These are phyloP conservation scores for Cyberlindnera japonica DNA, from an alignment of 805 yeast genomes.

Conservation along the genomic window DNA sequence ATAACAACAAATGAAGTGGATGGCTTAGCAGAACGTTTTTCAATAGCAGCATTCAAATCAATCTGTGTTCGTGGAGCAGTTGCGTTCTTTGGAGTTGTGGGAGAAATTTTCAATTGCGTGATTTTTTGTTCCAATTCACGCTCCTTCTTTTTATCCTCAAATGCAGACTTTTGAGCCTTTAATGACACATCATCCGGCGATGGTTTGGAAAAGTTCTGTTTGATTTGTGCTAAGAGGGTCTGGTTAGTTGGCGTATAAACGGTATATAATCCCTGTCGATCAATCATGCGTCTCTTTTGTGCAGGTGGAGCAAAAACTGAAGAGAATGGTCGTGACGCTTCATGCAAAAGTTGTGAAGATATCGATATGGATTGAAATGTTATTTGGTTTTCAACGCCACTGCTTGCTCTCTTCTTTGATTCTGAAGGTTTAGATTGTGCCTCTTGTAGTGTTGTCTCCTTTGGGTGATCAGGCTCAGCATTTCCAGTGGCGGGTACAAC, in stretches of 20 bases:
- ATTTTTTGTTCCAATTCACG: slow-evolving; percentile 24
- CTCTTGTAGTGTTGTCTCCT: slow-evolving; percentile 3
- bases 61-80: slow-evolving; percentile 27
- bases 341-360: slow-evolving; percentile 3
- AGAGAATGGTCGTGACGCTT: slow-evolving; percentile 5
- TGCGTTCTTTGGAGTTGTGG: slow-evolving; percentile 20
- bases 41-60: slow-evolving; percentile 21
- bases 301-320: slow-evolving; percentile 2
- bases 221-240: slow-evolving; percentile 35
- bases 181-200: slow-evolving; percentile 80
- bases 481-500: too few species aligned
- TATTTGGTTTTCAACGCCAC: slow-evolving; percentile 3
- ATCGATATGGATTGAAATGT: slow-evolving; percentile 1
- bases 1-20: slow-evolving; percentile 98
- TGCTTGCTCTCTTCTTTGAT: background rate
- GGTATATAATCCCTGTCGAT: slow-evolving; percentile 26
- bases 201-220: slow-evolving; percentile 56
- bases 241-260: slow-evolving; percentile 37
- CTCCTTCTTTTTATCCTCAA: slow-evolving; percentile 32
- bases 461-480: too few species aligned
- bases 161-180: slow-evolving; percentile 51
- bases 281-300: slow-evolving; percentile 26
- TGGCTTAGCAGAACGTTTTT: slow-evolving; percentile 82
- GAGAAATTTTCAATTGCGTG: slow-evolving; percentile 14
- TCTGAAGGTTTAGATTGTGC: background rate